A percentile compares a stretch with the other conserved stretches of the same genome.
These are phyloP conservation scores for Trypanosoma cruzi DNA, from an alignment of 208 protist species.

Conservation along the genomic window DNA sequence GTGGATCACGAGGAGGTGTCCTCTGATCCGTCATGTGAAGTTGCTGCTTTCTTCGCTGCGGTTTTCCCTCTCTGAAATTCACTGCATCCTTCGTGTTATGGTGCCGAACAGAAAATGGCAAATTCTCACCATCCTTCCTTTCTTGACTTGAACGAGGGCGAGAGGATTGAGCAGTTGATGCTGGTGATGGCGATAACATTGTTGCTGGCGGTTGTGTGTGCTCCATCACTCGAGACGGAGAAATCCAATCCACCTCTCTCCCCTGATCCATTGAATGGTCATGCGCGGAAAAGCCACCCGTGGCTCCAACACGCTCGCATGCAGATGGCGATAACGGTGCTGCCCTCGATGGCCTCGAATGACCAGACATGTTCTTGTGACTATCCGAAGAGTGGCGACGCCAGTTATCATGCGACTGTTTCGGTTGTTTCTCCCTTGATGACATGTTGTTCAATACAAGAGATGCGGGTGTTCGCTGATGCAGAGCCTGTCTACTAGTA, in stretches of 20 bases:
- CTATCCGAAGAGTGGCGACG: too few species aligned
- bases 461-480: too few species aligned
- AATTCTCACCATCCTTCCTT: background rate
- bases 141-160: background rate
- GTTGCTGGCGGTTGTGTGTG: background rate
- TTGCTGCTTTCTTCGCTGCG: background rate
- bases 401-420: too few species aligned
- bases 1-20: background rate
- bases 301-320: background rate
- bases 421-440: too few species aligned
- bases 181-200: background rate
- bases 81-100: background rate
- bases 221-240: background rate
- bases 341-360: too few species aligned
- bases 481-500: too few species aligned
- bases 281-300: background rate
- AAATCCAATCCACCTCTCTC: conserved; percentile 6
- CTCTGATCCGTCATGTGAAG: background rate
- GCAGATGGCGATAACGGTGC: background rate
- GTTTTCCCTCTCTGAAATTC: background rate
- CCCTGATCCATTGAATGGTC: background rate
- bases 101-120: background rate
- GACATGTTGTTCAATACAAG: too few species aligned
- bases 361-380: background rate
- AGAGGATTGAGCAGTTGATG: background rate